A percentile compares a stretch with the other conserved stretches of the same genome.
These are phyloP conservation scores for Septoria petroselini DNA, from an alignment of 2,329 filamentous ascomycete genomes.

Conservation along the genomic window DNA sequence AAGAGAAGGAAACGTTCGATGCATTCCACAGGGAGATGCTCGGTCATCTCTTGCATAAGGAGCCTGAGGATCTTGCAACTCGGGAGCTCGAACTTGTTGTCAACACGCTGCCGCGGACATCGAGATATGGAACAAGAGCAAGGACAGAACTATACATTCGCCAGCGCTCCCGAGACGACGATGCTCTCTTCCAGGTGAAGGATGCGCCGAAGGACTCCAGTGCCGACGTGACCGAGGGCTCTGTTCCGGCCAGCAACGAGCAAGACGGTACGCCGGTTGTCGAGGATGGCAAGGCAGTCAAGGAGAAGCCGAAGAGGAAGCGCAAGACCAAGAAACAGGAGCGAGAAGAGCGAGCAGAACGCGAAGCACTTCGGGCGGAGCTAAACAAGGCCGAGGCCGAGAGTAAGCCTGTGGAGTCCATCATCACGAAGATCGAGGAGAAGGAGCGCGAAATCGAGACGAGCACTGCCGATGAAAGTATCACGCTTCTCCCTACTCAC, in stretches of 20 bases:
- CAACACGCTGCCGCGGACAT: conserved; percentile 53
- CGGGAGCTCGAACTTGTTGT: conserved; percentile 57
- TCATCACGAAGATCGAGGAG: conserved; percentile 39
- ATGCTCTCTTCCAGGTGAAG: conserved; percentile 70
- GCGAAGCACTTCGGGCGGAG: conserved; percentile 55
- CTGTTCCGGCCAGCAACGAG: conserved; percentile 27
- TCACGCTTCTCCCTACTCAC: conserved; percentile 60
- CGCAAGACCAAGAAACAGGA: conserved; percentile 75
- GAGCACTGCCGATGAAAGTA: conserved; percentile 44
- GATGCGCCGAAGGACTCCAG: conserved; percentile 49
- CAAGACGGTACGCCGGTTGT: conserved; percentile 24
- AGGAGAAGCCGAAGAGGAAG: conserved; percentile 55
- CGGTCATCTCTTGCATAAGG: conserved; percentile 51
- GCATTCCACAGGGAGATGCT: conserved; percentile 47
- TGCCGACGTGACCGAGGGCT: conserved; percentile 23
- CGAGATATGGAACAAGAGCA: conserved; percentile 72
- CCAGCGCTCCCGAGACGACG: conserved; percentile 80
- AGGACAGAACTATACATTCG: conserved; percentile 65
- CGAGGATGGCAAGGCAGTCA: conserved; percentile 38
- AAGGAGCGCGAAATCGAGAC: conserved; percentile 48
- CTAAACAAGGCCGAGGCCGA: conserved; percentile 34
- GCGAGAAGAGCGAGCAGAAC: conserved; percentile 56
- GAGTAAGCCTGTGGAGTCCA: conserved; percentile 34
- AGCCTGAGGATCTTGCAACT: conserved; percentile 69
- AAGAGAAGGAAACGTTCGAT: conserved; percentile 50